phyloP scores from a whole-genome alignment of 768 basidiomycete genomes.

The Boletus reticulatus region DNA sequence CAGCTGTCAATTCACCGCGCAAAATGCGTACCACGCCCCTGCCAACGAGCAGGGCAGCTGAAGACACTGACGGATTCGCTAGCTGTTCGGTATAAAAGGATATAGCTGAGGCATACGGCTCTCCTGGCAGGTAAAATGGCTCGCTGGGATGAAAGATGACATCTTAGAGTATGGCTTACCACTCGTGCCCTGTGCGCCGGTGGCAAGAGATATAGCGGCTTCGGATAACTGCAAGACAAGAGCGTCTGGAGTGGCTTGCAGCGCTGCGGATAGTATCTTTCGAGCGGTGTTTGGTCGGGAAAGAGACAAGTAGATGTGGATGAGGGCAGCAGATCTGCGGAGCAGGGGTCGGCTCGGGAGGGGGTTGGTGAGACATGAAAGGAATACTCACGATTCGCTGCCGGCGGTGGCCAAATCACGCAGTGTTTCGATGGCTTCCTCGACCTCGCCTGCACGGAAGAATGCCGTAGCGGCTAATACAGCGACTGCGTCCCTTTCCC shows the following conservation, averaged over 20 bases:
- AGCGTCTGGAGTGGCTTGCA: conserved; percentile 87
- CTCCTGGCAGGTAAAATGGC: conserved; percentile 15
- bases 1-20: conserved; percentile 68
- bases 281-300: conserved; percentile 84
- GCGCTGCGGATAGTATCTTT: conserved; percentile 79
- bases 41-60: conserved; percentile 72
- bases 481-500: conserved; percentile 70
- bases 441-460: conserved; percentile 76
- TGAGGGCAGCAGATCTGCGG: conserved; percentile 71
- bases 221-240: conserved; percentile 88
- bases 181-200: conserved; percentile 66
- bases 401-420: conserved; percentile 68
- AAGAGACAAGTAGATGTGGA: conserved; percentile 90
- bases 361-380: neutral
- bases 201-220: conserved; percentile 72
- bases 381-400: conserved; percentile 74
- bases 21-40: conserved; percentile 79
- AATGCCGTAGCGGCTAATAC: conserved; percentile 89
- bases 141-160: neutral
- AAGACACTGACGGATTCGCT: conserved; percentile 74
- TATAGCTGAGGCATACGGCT: conserved; percentile 39
- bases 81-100: conserved; percentile 83
- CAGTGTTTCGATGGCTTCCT: conserved; percentile 90
- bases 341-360: neutral
- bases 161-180: conserved; percentile 31